A percentile compares a stretch with the other conserved stretches of the same genome.
Conservation (phyloP, 345 rosid species). For the Salix brachista region DNA sequence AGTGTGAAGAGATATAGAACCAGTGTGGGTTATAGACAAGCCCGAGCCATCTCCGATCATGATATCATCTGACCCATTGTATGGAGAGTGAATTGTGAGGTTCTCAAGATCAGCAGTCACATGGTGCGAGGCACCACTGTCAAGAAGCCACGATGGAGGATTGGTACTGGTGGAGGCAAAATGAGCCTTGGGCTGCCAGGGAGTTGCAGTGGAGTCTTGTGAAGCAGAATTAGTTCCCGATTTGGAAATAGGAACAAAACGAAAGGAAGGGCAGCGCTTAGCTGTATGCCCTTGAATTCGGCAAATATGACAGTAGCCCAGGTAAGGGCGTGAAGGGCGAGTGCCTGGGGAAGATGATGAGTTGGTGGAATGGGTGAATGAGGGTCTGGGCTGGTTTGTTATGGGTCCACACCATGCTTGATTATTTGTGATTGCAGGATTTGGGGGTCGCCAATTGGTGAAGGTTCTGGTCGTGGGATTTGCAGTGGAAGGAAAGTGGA, state of each 20-base stretch:
- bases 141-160: background rate
- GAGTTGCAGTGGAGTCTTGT: background rate
- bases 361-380: too few species aligned
- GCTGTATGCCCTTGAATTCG: background rate
- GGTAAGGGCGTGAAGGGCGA: background rate
- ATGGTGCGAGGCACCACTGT: too few species aligned
- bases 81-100: background rate
- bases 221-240: too few species aligned
- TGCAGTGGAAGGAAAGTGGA: background rate
- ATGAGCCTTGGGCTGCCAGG: background rate
- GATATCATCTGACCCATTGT: fast-evolving
- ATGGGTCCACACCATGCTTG: too few species aligned
- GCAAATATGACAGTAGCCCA: background rate
- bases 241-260: too few species aligned
- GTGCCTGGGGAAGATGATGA: too few species aligned
- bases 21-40: fast-evolving
- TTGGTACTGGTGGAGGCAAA: background rate
- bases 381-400: too few species aligned
- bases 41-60: background rate
- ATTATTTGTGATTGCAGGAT: too few species aligned
- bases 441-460: background rate
- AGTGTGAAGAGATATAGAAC: background rate
- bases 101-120: too few species aligned
- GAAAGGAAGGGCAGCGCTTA: background rate
- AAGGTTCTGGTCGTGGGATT: fast-evolving